Conservation (phyloP, 345 rosid species). For the Crucihimalaya himalaica region DNA sequence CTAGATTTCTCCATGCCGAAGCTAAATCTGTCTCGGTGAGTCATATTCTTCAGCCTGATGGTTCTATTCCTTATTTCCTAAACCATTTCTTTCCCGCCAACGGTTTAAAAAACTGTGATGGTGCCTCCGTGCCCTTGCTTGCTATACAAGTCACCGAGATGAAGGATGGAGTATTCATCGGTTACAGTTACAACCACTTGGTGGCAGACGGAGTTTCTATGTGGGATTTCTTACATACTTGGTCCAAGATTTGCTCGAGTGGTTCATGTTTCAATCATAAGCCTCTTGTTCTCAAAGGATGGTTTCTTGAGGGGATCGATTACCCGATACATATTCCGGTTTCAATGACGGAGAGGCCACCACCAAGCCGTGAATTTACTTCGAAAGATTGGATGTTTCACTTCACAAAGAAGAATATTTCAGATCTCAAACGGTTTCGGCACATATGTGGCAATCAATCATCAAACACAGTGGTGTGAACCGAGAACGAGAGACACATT, state of each 20-base stretch:
- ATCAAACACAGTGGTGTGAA: conserved; percentile 3
- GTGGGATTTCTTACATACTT: conserved; percentile 50
- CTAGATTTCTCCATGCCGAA: conserved; percentile 38
- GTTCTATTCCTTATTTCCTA: conserved; percentile 28
- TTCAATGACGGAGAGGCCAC: neutral
- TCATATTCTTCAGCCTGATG: conserved; percentile 32
- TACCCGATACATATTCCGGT: conserved; percentile 38
- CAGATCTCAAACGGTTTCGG: conserved; percentile 44
- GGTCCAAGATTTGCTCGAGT: conserved; percentile 47
- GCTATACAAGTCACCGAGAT: conserved; percentile 53
- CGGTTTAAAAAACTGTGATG: conserved; percentile 24
- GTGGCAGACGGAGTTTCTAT: conserved; percentile 45
- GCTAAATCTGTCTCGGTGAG: conserved; percentile 39
- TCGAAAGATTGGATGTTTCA: conserved; percentile 41
- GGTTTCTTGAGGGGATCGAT: conserved; percentile 25
- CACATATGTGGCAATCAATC: conserved; percentile 46
- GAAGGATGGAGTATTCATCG: conserved; percentile 43
- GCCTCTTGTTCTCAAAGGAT: conserved; percentile 22
- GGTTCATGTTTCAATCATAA: neutral
- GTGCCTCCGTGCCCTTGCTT: conserved; percentile 38
- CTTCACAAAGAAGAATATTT: conserved; percentile 38
- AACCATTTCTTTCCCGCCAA: conserved; percentile 42
- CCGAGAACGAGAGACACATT: conserved; percentile 11
- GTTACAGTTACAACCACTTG: conserved; percentile 44
- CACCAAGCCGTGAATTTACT: neutral